Base-by-base conservation (phyloP, 2,329 filamentous ascomycete genomes). In the Fusarium miscanthi region DNA sequence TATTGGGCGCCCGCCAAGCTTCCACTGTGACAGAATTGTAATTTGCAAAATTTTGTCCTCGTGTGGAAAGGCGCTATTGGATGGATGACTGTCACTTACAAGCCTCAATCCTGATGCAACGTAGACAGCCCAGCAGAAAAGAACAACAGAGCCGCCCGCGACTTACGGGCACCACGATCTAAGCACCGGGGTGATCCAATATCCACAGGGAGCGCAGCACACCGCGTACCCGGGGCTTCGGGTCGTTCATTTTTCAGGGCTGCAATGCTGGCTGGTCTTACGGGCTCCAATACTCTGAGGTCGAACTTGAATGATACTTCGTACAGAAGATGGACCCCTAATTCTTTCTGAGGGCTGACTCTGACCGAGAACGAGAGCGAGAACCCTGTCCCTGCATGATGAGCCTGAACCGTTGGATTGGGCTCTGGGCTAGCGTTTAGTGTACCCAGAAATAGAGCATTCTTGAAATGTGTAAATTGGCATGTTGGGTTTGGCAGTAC, bases 341-440 rank as follows among this genome's bases (percentile, higher is more conserved):
- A 63, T 48, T 54, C 19, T 17, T 69, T 57, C 41, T 10, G 30
- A 45, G 43, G 38, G 58, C 61, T 63, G 69, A 70, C 40, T 64
- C 37, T 64, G 62, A 65, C 41, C 52, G 46, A 62, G 63, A 51
- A 43, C 57, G 49, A 60, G 41, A 66, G 38, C 42, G 52, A 43
- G 31, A 40, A 58, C 72, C 72, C 57, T 64, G 74, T 60, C 74
- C 74, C 61, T 76, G 74, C 65, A 65, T 59, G 45, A 53, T 68
- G 60, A 76, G 66, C 74, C 74, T 76, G 74, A 77, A 73, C 73
- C 64, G 59, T 74, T 73, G 66, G 54, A 66, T 72, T 76, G 74
- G 64, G 70, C 71, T 74, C 66, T 45, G 56, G 58, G 49, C 58
- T 43, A 69, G 49, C 35, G 41, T 64, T 53, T 60, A 66, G 64